Evolutionary conservation across 2,329 filamentous ascomycete genomes (phyloP).

Genomic region (Clonostachys rhizophaga): DNA sequence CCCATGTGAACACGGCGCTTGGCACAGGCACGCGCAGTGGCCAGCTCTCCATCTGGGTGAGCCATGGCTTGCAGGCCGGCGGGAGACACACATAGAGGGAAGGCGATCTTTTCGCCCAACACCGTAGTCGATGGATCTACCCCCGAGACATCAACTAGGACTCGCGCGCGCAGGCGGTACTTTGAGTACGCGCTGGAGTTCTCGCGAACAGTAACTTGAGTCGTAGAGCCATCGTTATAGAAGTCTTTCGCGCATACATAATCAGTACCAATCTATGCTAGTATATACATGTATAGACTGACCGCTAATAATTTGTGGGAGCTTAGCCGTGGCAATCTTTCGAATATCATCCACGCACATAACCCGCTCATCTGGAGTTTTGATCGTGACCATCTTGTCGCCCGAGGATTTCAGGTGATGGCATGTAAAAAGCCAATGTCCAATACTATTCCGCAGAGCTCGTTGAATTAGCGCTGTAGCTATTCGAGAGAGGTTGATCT

Average conservation of each 20-base stretch:
- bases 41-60: conserved; percentile 44
- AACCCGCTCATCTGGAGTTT: too few relatives aligned
- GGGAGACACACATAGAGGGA: conserved; percentile 46
- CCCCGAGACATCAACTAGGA: neutral
- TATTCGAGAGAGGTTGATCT: too few relatives aligned
- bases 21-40: conserved; percentile 36
- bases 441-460: too few relatives aligned
- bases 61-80: conserved; percentile 47
- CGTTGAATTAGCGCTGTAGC: too few relatives aligned
- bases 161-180: neutral
- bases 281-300: too few relatives aligned
- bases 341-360: too few relatives aligned
- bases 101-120: conserved; percentile 1
- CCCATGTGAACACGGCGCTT: conserved; percentile 37
- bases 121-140: neutral
- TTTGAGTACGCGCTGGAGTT: neutral
- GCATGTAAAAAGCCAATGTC: too few relatives aligned
- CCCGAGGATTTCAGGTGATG: too few relatives aligned
- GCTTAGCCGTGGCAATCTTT: too few relatives aligned
- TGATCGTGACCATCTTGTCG: too few relatives aligned
- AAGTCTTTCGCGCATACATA: neutral
- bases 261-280: too few relatives aligned
- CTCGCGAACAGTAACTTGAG: neutral
- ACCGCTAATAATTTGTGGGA: too few relatives aligned
- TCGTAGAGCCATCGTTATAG: neutral